Evolutionary conservation across 208 protist genomes (phyloP).

Genomic region (Tritrichomonas musculus): DNA sequence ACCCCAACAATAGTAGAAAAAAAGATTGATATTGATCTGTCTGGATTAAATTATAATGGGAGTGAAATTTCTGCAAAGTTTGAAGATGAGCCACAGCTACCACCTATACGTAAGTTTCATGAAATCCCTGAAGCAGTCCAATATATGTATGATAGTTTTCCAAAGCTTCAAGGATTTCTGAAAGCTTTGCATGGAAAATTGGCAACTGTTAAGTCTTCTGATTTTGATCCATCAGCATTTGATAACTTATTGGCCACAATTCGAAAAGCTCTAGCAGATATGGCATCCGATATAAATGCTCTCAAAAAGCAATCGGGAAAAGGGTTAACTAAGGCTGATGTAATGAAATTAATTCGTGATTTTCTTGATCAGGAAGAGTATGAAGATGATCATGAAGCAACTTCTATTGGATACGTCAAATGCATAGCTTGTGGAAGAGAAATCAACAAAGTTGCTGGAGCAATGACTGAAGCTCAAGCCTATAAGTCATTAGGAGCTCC

Average conservation of each 20-base stretch:
- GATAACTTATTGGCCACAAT: not conserved
- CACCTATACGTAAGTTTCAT: not conserved
- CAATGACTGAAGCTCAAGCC: not conserved
- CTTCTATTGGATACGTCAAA: not conserved
- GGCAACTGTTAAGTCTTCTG: not conserved
- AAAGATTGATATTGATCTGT: no score
- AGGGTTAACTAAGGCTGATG: not conserved
- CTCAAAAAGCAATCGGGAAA: not conserved
- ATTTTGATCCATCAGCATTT: not conserved
- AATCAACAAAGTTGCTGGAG: not conserved
- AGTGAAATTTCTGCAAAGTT: no score
- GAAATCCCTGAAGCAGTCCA: not conserved
- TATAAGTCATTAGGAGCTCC: not conserved
- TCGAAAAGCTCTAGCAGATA: not conserved
- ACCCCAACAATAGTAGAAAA: no score
- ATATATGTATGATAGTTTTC: not conserved
- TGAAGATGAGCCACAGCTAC: not conserved
- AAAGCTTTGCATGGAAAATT: not conserved
- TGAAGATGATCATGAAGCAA: no score
- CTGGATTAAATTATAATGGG: no score
- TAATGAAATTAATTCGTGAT: not conserved
- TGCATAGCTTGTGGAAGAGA: conserved; percentile 20
- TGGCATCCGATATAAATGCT: not conserved
- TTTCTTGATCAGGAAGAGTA: not conserved
- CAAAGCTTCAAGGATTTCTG: not conserved